phyloP scores from a whole-genome alignment of 2,329 filamentous ascomycete species.

The Ophiostoma fasciatum region DNA sequence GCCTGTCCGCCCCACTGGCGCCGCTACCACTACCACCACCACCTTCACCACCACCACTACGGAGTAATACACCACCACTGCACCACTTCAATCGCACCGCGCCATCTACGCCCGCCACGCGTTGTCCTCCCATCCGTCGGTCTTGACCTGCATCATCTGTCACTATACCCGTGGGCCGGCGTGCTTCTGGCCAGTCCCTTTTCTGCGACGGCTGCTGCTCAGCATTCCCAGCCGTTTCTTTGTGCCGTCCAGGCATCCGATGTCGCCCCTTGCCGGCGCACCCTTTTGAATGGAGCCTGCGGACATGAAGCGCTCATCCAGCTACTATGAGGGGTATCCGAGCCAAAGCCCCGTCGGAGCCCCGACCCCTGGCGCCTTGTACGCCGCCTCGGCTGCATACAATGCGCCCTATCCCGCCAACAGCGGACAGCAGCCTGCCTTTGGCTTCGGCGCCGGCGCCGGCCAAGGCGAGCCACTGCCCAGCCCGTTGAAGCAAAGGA shows the following conservation, averaged over 20 bases:
- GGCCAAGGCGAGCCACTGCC: too few relatives aligned
- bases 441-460: not conserved
- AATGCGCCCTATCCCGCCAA: not conserved
- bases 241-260: slow-evolving; percentile 2
- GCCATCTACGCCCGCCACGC: too few relatives aligned
- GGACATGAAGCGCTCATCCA: slow-evolving; percentile 9
- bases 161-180: too few relatives aligned
- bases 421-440: not conserved
- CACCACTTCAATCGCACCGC: too few relatives aligned
- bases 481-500: slow-evolving; percentile 5
- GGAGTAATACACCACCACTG: too few relatives aligned
- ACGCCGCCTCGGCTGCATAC: slow-evolving; percentile 2
- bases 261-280: slow-evolving; percentile 3
- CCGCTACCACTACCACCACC: too few relatives aligned
- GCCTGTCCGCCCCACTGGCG: too few relatives aligned
- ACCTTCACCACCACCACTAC: too few relatives aligned
- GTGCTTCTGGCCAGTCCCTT: too few relatives aligned
- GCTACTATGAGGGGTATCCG: slow-evolving; percentile 8
- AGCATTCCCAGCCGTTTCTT: not conserved
- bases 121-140: too few relatives aligned
- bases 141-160: too few relatives aligned
- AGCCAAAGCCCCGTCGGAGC: not conserved
- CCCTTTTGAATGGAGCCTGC: slow-evolving; percentile 2
- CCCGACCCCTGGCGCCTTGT: slow-evolving; percentile 3
- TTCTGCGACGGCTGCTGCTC: too few relatives aligned